These are phyloP conservation scores for Acer saccharum DNA, from an alignment of 345 rosid genomes.

Conservation along the genomic window DNA sequence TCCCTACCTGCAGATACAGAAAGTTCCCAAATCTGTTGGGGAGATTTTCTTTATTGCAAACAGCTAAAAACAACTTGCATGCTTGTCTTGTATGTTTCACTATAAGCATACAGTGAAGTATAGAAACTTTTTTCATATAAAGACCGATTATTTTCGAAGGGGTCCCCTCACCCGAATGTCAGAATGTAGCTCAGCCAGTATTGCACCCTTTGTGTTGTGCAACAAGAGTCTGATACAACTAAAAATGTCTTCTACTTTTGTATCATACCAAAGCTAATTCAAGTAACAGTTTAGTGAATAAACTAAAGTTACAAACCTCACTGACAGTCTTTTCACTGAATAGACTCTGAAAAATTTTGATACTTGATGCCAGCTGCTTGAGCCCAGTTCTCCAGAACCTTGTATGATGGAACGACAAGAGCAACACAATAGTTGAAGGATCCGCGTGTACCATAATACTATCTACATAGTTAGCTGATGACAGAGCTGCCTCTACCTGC, in stretches of 20 bases:
- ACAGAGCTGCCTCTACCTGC: conserved; percentile 84
- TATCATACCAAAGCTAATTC: not conserved
- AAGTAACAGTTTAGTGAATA: too few relatives aligned
- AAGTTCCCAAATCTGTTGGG: not conserved
- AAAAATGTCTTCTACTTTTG: not conserved
- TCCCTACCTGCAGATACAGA: conserved; percentile 55
- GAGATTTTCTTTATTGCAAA: not conserved
- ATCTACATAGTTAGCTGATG: conserved; percentile 58
- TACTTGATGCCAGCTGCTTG: conserved; percentile 50
- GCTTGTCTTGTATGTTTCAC: not conserved
- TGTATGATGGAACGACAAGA: conserved; percentile 63
- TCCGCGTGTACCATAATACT: conserved; percentile 79
- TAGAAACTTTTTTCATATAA: not conserved
- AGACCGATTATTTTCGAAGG: not conserved
- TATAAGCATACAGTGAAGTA: not conserved
- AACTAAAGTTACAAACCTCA: conserved; percentile 48
- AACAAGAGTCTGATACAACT: not conserved
- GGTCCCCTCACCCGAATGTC: too few relatives aligned
- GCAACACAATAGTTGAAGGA: conserved; percentile 75
- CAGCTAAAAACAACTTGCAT: not conserved
- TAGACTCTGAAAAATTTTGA: conserved; percentile 50
- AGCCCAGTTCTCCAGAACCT: conserved; percentile 76
- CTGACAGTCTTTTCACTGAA: conserved; percentile 53
- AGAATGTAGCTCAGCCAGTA: too few relatives aligned
- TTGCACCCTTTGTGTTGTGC: not conserved